Evolutionary conservation across 768 basidiomycete species (phyloP).

Genomic region (Boletus pseudopeckii): DNA sequence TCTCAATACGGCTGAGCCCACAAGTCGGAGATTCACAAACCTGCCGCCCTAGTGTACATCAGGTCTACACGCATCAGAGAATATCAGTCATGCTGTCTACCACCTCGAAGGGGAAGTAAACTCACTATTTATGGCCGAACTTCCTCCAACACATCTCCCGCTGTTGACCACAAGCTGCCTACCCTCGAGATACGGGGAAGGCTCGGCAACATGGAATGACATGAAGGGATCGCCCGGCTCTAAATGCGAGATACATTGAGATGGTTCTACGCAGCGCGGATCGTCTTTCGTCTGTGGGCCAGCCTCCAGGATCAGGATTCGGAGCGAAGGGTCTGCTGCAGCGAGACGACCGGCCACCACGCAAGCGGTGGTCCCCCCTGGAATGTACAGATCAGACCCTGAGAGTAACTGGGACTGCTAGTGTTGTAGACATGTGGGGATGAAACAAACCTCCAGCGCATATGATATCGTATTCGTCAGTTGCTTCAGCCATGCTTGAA

Average conservation of each 20-base stretch:
- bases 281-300: slow-evolving; percentile 25
- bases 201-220: slow-evolving; percentile 15
- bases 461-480: slow-evolving; percentile 43
- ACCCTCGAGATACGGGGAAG: slow-evolving; percentile 12
- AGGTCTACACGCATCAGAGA: slow-evolving; percentile 25
- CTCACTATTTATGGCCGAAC: slow-evolving; percentile 50
- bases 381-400: not conserved
- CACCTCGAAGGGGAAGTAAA: not conserved
- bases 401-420: not conserved
- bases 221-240: slow-evolving; percentile 15
- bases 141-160: slow-evolving; percentile 30
- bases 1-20: not conserved
- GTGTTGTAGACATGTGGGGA: not conserved
- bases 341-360: slow-evolving; percentile 31
- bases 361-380: slow-evolving; percentile 37
- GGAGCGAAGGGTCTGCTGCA: slow-evolving; percentile 22
- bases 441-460: slow-evolving; percentile 50
- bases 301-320: slow-evolving; percentile 28
- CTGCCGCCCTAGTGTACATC: slow-evolving; percentile 57
- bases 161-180: slow-evolving; percentile 16
- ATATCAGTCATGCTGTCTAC: not conserved
- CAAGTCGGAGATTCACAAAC: not conserved
- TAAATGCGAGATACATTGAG: slow-evolving; percentile 19
- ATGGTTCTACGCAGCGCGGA: slow-evolving; percentile 22
- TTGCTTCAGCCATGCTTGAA: slow-evolving; percentile 7